phyloP scores from a whole-genome alignment of 2,329 filamentous ascomycete genomes.

The Aspergillus alliaceus region DNA sequence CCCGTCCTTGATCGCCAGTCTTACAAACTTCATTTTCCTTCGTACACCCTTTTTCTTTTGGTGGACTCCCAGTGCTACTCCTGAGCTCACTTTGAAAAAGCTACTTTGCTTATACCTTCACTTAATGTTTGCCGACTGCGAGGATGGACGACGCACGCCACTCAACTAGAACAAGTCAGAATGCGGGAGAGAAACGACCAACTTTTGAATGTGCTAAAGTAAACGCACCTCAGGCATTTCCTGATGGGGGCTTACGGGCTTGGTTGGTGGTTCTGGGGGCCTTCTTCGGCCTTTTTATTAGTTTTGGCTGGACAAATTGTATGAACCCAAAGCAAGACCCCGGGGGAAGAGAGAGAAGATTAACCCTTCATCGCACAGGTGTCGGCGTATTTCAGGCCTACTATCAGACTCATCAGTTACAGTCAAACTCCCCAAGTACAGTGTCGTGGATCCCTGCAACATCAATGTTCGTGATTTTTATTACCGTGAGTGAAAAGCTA shows the following conservation, averaged over 20 bases:
- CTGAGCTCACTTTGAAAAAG: not conserved
- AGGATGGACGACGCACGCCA: not conserved
- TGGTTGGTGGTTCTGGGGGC: slow-evolving; percentile 56
- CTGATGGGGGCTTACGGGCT: slow-evolving; percentile 32
- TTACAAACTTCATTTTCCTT: not conserved
- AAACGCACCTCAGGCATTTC: not conserved
- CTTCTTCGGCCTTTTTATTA: slow-evolving; percentile 44
- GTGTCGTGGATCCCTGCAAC: slow-evolving; percentile 61
- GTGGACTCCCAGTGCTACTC: not conserved
- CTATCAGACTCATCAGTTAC: not conserved
- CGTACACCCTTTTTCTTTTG: not conserved
- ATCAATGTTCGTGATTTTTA: slow-evolving; percentile 58
- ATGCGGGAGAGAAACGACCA: not conserved
- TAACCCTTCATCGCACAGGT: not conserved
- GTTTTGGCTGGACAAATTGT: slow-evolving; percentile 49
- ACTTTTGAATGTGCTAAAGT: not conserved
- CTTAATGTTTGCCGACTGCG: not conserved
- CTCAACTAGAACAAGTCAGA: not conserved
- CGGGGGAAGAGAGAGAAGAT: not conserved
- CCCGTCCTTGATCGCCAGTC: not conserved
- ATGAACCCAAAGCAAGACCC: slow-evolving; percentile 11
- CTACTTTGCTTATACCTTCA: not conserved
- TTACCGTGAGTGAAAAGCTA: slow-evolving; percentile 17
- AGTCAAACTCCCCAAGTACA: slow-evolving; percentile 50
- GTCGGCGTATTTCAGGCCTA: not conserved